These are phyloP conservation scores for Teratosphaeriaceae sp. DNA, from an alignment of 2,329 filamentous ascomycete genomes.

Conservation along the genomic window DNA sequence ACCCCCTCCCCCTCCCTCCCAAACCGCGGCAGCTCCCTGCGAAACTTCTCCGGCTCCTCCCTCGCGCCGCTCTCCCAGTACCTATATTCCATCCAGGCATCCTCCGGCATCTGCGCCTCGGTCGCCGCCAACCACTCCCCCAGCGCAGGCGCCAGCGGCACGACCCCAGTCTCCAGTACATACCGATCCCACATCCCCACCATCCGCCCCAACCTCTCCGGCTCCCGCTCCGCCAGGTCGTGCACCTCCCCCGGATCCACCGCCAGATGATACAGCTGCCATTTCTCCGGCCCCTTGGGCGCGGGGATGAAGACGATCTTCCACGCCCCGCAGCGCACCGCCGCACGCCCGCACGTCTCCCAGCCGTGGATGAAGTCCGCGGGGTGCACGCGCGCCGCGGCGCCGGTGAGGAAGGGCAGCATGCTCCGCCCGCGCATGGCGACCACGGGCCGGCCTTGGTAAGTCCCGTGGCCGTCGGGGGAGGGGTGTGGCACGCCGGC, in stretches of 20 bases:
- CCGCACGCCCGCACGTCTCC: conserved; percentile 50
- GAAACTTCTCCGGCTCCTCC: conserved; percentile 31
- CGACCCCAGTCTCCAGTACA: conserved; percentile 52
- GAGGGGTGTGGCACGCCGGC: conserved; percentile 47
- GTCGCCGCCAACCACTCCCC: conserved; percentile 54
- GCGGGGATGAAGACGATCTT: conserved; percentile 54
- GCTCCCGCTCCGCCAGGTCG: conserved; percentile 30
- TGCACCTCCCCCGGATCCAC: conserved; percentile 46
- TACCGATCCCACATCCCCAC: conserved; percentile 52
- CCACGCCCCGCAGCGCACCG: conserved; percentile 50
- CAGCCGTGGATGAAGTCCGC: conserved; percentile 50
- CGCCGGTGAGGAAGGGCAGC: conserved; percentile 35
- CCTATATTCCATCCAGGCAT: conserved; percentile 60
- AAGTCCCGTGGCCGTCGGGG: conserved; percentile 34
- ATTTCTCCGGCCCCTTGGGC: conserved; percentile 48
- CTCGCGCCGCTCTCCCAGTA: conserved; percentile 53
- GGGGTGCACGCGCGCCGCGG: conserved; percentile 39
- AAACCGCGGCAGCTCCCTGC: conserved; percentile 27
- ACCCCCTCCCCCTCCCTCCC: conserved; percentile 19
- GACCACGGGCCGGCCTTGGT: conserved; percentile 45
- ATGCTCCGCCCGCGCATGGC: conserved; percentile 46
- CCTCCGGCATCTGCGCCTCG: conserved; percentile 59
- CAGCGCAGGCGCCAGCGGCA: conserved; percentile 53
- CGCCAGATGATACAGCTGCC: conserved; percentile 51
- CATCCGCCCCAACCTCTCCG: conserved; percentile 42